Percentiles rank a stretch among this genome's conserved stretches.
Evolutionary conservation across 257 asterid species (phyloP).

Genomic region (Marsdenia floribunda): DNA sequence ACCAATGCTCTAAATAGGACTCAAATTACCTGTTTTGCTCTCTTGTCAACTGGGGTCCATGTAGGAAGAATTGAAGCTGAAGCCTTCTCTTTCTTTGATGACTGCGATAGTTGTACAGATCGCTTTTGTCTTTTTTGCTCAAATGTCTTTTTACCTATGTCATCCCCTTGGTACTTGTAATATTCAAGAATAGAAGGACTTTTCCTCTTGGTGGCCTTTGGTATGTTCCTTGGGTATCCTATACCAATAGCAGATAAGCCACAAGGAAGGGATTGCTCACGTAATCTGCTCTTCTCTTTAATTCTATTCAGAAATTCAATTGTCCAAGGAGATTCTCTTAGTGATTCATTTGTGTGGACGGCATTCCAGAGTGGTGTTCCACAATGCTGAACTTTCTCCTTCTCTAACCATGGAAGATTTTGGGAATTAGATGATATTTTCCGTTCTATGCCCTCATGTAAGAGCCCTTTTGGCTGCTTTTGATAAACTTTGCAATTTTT

Average conservation of each 20-base stretch:
- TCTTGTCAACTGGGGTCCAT: conserved; percentile 84
- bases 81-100: conserved; percentile 42
- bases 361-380: conserved; percentile 70
- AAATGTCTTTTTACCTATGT: conserved; percentile 38
- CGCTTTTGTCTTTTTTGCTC: conserved; percentile 51
- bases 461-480: conserved; percentile 26
- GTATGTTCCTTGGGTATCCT: conserved; percentile 35
- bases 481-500: conserved; percentile 24
- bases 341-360: conserved; percentile 50
- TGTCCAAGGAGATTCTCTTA: conserved; percentile 88
- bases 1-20: conserved; percentile 12
- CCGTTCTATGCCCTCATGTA: conserved; percentile 30
- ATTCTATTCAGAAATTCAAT: conserved; percentile 81
- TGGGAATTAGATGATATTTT: conserved; percentile 26
- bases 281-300: conserved; percentile 77
- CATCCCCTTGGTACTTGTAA: conserved; percentile 64
- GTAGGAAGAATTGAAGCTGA: conserved; percentile 39
- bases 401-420: conserved; percentile 32
- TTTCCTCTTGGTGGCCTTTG: conserved; percentile 55
- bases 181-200: conserved; percentile 82
- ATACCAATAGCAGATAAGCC: conserved; percentile 48
- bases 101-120: conserved; percentile 34
- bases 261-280: conserved; percentile 49
- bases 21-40: conserved; percentile 65
- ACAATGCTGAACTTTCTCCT: conserved; percentile 28